Conservation (phyloP, 495 filamentous ascomycete genomes). For the Hypoxylon trugodes region DNA sequence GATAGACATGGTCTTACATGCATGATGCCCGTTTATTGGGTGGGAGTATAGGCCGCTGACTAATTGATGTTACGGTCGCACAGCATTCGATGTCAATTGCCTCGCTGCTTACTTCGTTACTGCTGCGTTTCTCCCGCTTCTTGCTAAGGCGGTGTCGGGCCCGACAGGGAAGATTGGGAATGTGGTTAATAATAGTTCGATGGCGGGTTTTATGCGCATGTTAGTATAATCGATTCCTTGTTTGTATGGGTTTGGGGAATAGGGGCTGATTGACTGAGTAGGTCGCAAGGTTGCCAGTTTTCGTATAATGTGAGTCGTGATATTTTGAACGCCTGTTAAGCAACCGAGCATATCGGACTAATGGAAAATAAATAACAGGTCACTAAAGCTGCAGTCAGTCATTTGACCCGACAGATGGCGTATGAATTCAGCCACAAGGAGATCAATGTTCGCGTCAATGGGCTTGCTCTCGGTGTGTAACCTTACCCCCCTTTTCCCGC, state of each 20-base stretch:
- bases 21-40: too few species aligned
- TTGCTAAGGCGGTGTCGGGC: conserved; percentile 53
- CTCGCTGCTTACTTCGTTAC: conserved; percentile 66
- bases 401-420: conserved; percentile 66
- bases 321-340: too few species aligned
- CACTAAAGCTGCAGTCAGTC: conserved; percentile 77
- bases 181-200: conserved; percentile 66
- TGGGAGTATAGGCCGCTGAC: too few species aligned
- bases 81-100: conserved; percentile 79
- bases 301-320: conserved; percentile 68
- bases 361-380: conserved; percentile 48
- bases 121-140: conserved; percentile 53
- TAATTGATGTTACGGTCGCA: conserved; percentile 52
- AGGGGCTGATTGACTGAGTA: conserved; percentile 48
- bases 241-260: too few species aligned
- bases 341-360: not conserved
- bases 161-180: conserved; percentile 61
- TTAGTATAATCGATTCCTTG: conserved; percentile 14
- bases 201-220: conserved; percentile 53
- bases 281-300: conserved; percentile 72
- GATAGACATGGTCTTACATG: not conserved
- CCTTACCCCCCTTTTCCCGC: not conserved
- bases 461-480: conserved; percentile 72
- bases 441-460: conserved; percentile 69
- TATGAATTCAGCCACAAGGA: conserved; percentile 49